Evolutionary conservation across 768 basidiomycete species (phyloP), one percentile per base, ranked within the genome.

Genomic region (Sporobolomyces phaffii): DNA sequence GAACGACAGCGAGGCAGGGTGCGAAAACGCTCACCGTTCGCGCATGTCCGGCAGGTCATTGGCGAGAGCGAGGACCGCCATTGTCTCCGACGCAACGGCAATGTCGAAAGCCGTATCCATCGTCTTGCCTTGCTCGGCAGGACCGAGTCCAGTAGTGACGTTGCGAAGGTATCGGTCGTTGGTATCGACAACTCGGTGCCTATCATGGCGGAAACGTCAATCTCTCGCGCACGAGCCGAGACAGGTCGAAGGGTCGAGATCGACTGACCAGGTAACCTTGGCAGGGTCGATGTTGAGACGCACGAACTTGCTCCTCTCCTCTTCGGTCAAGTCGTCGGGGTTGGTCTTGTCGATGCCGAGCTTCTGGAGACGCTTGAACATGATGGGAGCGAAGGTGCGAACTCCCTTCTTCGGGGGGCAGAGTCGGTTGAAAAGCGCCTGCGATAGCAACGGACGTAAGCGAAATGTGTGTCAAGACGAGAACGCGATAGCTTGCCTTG

Each of bases 141-240:
- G 73, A 62, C 87, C 87, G 70, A 89, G 89, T n/a, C 94, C 94
- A 60, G 97, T 82, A 38, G 89, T 90, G 75, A 97, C 87, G 79
- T 88, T 91, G 64, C 94, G 89, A 71, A 99, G 81, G 84, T 93
- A 97, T 60, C 94, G 86, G 77, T 99, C 94, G 78, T 99, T 98
- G 70, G 88, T 90, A 77, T 99, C 94, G 60, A 97, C 77, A 26
- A 99, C 94, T 50, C 94, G 91, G 78, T 96, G 79, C 72, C 69
- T 65, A 49, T 26, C 22, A 8, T 24, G 14, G 9, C 45, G 9
- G 9, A 47, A 24, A 24, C 8, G 10, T 22, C 10, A 24, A 41
- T 41, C 40, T 41, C 40, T 10, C 11, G 40, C 14, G 48, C 58
- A 26, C 7, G 44, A 14, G 26, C n/a, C n/a, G n/a, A 14, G 18